Percentiles rank a stretch among this genome's conserved stretches.
Evolutionary conservation across 352 stramenopile species (phyloP).

Genomic region (Detonula confervacea): DNA sequence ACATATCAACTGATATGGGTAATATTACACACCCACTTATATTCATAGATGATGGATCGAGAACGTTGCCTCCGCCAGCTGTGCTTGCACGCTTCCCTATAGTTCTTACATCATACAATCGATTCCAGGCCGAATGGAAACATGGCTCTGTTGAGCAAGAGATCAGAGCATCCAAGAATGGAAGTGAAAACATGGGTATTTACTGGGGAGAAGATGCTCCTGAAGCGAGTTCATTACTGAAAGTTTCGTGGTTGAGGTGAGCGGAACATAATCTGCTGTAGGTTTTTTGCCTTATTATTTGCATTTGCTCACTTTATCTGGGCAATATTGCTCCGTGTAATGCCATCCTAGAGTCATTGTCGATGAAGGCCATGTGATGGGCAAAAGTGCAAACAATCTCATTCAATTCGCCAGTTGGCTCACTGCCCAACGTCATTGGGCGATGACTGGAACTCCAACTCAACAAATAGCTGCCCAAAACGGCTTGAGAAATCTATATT

Average conservation of each 20-base stretch:
- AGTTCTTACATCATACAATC: constrained; percentile 80
- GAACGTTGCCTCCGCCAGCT: constrained; percentile 68
- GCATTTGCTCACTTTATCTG: neutral
- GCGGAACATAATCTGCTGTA: neutral
- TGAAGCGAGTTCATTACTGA: constrained; percentile 73
- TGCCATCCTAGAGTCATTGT: constrained; percentile 87
- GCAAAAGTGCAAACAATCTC: constrained; percentile 64
- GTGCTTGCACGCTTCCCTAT: constrained; percentile 80
- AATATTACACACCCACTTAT: constrained; percentile 42
- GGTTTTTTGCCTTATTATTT: neutral
- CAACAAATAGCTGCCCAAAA: constrained; percentile 70
- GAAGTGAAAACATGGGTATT: neutral
- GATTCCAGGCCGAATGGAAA: constrained; percentile 78
- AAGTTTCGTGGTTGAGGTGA: constrained; percentile 78
- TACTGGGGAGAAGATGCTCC: constrained; percentile 29
- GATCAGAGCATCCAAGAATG: constrained; percentile 44
- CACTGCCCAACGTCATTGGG: constrained; percentile 83
- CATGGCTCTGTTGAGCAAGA: constrained; percentile 76
- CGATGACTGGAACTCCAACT: constrained; percentile 97
- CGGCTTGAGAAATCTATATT: constrained; percentile 90
- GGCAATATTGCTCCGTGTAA: too few species aligned
- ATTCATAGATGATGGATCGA: constrained; percentile 73
- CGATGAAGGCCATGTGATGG: constrained; percentile 89
- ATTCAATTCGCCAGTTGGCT: constrained; percentile 82
- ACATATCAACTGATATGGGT: constrained; percentile 24